Evolutionary conservation across 495 filamentous ascomycete species (phyloP).

Genomic region (Jackrogersella multiformis): DNA sequence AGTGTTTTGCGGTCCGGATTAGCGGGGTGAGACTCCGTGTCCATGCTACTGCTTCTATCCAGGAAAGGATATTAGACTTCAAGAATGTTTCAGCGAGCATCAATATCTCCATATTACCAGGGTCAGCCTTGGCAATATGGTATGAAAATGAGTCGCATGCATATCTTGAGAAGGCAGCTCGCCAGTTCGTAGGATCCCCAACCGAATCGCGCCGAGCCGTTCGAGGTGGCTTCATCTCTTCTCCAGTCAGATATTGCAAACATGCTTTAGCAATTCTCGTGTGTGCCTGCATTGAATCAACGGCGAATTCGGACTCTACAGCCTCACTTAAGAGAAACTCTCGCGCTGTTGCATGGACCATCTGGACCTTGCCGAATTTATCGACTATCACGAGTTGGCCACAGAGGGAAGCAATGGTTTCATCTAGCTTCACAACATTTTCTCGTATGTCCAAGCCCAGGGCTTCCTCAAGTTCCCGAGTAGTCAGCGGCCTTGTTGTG

Average conservation of each 20-base stretch:
- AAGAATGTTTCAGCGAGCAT: too few relatives aligned
- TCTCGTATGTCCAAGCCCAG: constrained; percentile 45
- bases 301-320: constrained; percentile 20
- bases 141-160: too few relatives aligned
- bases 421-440: constrained; percentile 38
- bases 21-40: too few relatives aligned
- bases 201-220: not conserved
- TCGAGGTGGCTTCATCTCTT: constrained; percentile 20
- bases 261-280: constrained; percentile 37
- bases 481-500: constrained; percentile 41
- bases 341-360: constrained; percentile 49
- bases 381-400: constrained; percentile 47
- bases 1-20: constrained; percentile 37
- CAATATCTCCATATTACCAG: too few relatives aligned
- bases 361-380: constrained; percentile 29
- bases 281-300: too few relatives aligned
- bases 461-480: constrained; percentile 39
- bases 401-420: constrained; percentile 43
- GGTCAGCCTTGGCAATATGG: too few relatives aligned
- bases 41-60: too few relatives aligned
- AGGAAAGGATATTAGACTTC: too few relatives aligned
- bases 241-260: constrained; percentile 33
- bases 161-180: too few relatives aligned
- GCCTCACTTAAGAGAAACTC: constrained; percentile 43
- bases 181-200: too few relatives aligned